phyloP scores from a whole-genome alignment of 2,329 filamentous ascomycete genomes.

The Sporothrix luriei region DNA sequence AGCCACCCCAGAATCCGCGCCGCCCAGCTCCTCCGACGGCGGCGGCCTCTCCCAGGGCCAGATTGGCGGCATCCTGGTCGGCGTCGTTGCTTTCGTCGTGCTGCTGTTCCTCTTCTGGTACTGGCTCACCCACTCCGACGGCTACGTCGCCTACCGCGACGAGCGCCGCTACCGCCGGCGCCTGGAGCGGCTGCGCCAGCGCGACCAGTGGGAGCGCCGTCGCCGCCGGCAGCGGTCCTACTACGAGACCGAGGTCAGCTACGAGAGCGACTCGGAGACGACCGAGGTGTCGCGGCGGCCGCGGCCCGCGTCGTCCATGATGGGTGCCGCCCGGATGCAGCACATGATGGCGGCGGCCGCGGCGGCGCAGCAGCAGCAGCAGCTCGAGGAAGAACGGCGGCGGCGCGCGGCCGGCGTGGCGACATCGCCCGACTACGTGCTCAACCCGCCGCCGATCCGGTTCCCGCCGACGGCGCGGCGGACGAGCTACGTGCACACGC shows the following conservation, averaged over 20 bases:
- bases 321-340: background rate
- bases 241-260: conserved; percentile 16
- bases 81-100: conserved; percentile 45
- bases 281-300: background rate
- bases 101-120: conserved; percentile 43
- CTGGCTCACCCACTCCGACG: conserved; percentile 38
- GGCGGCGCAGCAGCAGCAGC: background rate
- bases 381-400: background rate
- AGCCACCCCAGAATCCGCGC: background rate
- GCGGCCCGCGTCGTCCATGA: background rate
- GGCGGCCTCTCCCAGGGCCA: conserved; percentile 38
- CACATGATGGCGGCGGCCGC: conserved; percentile 2
- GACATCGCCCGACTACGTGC: conserved; percentile 10
- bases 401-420: conserved; percentile 24
- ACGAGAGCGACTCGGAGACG: background rate
- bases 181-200: background rate
- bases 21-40: background rate
- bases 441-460: conserved; percentile 34
- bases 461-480: conserved; percentile 33
- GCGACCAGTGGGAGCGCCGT: background rate
- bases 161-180: background rate
- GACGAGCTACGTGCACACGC: conserved; percentile 29
- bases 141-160: conserved; percentile 17
- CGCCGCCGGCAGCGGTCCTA: background rate
- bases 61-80: conserved; percentile 49